These are phyloP conservation scores for Fusarium falciforme DNA, from an alignment of 2,329 filamentous ascomycete genomes.

Conservation along the genomic window DNA sequence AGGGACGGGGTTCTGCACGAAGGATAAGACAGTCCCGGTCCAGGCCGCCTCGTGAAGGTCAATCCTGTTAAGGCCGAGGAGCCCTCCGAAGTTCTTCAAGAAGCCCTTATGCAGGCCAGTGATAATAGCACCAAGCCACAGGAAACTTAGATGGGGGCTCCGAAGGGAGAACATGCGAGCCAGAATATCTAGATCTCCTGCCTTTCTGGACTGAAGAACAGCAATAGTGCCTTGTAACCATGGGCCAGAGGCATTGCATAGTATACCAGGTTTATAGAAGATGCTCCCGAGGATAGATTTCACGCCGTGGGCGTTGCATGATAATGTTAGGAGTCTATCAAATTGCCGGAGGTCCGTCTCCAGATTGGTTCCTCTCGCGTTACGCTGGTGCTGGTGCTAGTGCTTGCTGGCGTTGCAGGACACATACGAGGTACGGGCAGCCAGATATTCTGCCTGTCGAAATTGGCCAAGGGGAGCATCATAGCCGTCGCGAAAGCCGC, in stretches of 20 bases:
- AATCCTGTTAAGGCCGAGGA: background rate
- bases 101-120: conserved; percentile 50
- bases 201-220: background rate
- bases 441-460: background rate
- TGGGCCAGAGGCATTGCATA: background rate
- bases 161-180: background rate
- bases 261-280: conserved; percentile 1
- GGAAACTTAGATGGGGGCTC: conserved; percentile 3
- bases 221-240: conserved; percentile 3
- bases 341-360: background rate
- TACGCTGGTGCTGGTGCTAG: too few relatives aligned
- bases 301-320: background rate
- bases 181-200: background rate
- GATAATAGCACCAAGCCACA: conserved; percentile 2
- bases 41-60: conserved; percentile 1
- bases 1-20: background rate
- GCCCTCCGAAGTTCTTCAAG: background rate
- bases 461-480: background rate
- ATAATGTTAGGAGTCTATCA: conserved; percentile 1
- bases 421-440: background rate
- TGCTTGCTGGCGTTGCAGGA: too few relatives aligned
- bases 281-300: background rate
- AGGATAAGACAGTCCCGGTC: background rate
- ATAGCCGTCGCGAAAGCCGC: background rate
- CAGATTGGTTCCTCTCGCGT: background rate